Conservation (phyloP, 805 yeast genomes). For the Limtongozyma cylindracea region DNA sequence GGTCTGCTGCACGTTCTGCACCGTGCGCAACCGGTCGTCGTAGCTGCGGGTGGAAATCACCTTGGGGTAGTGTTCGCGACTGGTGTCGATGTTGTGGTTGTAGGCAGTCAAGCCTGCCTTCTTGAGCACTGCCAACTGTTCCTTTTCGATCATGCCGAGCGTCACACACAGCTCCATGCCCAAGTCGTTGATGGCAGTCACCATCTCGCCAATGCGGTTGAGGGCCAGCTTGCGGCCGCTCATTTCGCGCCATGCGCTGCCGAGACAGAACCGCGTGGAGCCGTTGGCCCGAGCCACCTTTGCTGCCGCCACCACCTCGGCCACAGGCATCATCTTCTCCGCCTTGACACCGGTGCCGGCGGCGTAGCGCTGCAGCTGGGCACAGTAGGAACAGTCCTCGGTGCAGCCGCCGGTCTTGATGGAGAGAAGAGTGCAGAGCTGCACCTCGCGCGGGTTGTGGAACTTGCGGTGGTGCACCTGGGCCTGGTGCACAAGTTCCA, state of each 20-base stretch:
- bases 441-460: conserved; percentile 48
- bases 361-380: conserved; percentile 43
- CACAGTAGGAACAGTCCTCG: conserved; percentile 64
- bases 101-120: conserved; percentile 63
- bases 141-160: conserved; percentile 45
- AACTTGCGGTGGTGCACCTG: conserved; percentile 39
- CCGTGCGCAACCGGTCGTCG: conserved; percentile 48
- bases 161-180: conserved; percentile 66
- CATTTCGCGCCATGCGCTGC: conserved; percentile 83
- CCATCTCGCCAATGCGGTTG: conserved; percentile 38
- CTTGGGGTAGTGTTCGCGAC: conserved; percentile 52
- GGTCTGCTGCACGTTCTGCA: conserved; percentile 32
- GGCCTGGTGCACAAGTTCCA: conserved; percentile 32
- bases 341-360: conserved; percentile 64
- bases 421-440: conserved; percentile 48
- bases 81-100: conserved; percentile 62
- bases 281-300: conserved; percentile 42
- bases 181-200: conserved; percentile 26
- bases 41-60: conserved; percentile 44
- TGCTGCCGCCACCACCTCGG: conserved; percentile 40
- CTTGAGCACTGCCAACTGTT: conserved; percentile 33
- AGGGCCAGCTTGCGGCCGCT: conserved; percentile 46
- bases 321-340: conserved; percentile 31
- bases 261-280: conserved; percentile 60
- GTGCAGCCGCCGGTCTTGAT: conserved; percentile 67